Evolutionary conservation across 2,329 filamentous ascomycete species (phyloP).

Genomic region (Diaporthe longicolla): DNA sequence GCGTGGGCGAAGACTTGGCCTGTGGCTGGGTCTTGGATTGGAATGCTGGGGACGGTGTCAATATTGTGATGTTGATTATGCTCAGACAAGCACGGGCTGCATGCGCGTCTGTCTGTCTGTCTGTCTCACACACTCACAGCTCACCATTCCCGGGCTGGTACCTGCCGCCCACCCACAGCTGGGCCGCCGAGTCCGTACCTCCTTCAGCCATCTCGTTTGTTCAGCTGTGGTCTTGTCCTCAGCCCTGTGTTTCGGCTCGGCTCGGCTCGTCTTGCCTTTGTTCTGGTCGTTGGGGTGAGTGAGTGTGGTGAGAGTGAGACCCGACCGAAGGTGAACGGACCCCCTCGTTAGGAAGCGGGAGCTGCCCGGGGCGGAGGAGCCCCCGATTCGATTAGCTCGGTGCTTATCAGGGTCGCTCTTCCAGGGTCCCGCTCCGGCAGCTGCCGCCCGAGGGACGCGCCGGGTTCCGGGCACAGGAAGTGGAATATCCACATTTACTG

Average conservation of each 20-base stretch:
- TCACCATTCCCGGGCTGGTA: constrained; percentile 43
- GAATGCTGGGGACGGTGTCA: constrained; percentile 43
- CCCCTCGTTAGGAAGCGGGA: not conserved
- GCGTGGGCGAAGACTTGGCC: constrained; percentile 50
- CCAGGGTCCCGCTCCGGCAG: not conserved
- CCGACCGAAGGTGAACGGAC: no score
- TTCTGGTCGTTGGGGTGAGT: no score
- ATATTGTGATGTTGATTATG: no score
- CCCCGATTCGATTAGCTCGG: constrained; percentile 16
- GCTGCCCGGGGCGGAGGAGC: not conserved
- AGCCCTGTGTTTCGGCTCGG: no score
- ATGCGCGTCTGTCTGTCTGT: no score
- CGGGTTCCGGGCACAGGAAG: not conserved
- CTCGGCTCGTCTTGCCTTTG: not conserved
- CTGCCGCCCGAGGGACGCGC: constrained; percentile 22
- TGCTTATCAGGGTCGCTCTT: not conserved
- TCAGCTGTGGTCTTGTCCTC: no score
- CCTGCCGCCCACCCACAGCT: constrained; percentile 45
- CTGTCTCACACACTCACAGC: constrained; percentile 44
- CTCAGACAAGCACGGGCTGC: not conserved
- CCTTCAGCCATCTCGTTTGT: not conserved
- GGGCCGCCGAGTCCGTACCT: not conserved
- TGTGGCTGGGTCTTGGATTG: constrained; percentile 48
- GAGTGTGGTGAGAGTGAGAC: no score
- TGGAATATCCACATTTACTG: not conserved